These are phyloP conservation scores for Dorcoceras hygrometricum DNA, from an alignment of 257 asterid genomes.

Conservation along the genomic window DNA sequence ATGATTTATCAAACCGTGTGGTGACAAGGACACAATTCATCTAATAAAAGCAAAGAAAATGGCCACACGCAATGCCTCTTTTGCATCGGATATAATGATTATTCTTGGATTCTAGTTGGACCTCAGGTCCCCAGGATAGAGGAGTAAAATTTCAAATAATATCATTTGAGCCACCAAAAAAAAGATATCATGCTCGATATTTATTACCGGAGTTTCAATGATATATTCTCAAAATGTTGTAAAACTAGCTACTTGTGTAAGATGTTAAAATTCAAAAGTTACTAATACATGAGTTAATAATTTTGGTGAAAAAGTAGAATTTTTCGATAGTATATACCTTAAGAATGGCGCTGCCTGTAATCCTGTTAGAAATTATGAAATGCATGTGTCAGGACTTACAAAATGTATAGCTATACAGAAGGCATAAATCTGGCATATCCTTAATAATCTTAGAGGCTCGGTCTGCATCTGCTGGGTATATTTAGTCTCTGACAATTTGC, in stretches of 20 bases:
- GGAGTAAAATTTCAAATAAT: too few relatives aligned
- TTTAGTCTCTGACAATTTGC: slow-evolving; percentile 17
- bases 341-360: background rate
- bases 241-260: too few relatives aligned
- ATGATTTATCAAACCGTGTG: slow-evolving; percentile 14
- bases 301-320: too few relatives aligned
- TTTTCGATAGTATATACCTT: background rate
- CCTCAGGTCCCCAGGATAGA: too few relatives aligned
- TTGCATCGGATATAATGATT: background rate
- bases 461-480: slow-evolving; percentile 15
- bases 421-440: background rate
- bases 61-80: background rate
- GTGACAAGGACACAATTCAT: background rate
- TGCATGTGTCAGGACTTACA: slow-evolving; percentile 3
- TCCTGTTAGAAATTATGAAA: background rate
- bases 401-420: slow-evolving; percentile 11
- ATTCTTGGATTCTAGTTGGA: background rate
- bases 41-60: slow-evolving; percentile 6
- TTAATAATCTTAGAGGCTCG: slow-evolving; percentile 5
- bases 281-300: background rate
- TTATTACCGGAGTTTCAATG: too few relatives aligned
- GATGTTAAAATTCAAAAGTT: too few relatives aligned
- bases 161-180: too few relatives aligned
- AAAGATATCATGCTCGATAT: too few relatives aligned
- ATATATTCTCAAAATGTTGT: too few relatives aligned